A percentile compares a stretch with the other conserved stretches of the same genome.
These are phyloP conservation scores for Ottelia alismoides DNA, from an alignment of 106 monocot species.

Conservation along the genomic window DNA sequence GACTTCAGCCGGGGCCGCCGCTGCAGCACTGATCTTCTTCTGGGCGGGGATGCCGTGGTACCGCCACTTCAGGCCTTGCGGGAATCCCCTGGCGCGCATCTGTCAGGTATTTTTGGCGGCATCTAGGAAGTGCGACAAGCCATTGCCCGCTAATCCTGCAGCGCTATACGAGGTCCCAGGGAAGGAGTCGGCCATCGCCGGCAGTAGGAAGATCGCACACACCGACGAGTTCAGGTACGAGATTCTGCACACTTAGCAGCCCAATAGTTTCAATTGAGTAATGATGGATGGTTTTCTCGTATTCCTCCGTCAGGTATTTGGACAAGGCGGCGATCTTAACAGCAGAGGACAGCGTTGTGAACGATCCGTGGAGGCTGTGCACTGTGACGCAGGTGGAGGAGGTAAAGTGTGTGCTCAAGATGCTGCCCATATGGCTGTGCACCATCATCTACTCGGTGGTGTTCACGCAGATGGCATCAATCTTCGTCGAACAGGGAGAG, in stretches of 20 bases:
- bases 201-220: slow-evolving; percentile 17
- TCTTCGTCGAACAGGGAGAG: slow-evolving; percentile 74
- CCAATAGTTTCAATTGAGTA: too few species aligned
- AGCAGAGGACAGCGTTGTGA: slow-evolving; percentile 2
- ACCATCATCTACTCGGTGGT: slow-evolving; percentile 78
- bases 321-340: slow-evolving; percentile 64
- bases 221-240: slow-evolving; percentile 12
- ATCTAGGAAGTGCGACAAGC: slow-evolving; percentile 5
- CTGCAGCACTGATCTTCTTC: slow-evolving; percentile 11
- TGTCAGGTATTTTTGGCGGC: slow-evolving; percentile 17
- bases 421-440: slow-evolving; percentile 73
- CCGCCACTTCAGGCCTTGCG: slow-evolving; percentile 8
- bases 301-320: slow-evolving; percentile 26
- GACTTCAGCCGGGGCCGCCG: slow-evolving; percentile 4
- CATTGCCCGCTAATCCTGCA: neutral
- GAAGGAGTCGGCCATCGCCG: neutral
- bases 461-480: slow-evolving; percentile 80
- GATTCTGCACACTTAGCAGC: neutral
- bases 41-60: slow-evolving; percentile 5
- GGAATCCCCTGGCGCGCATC: slow-evolving; percentile 12
- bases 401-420: slow-evolving; percentile 62
- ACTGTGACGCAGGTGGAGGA: slow-evolving; percentile 86
- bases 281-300: neutral
- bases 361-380: slow-evolving; percentile 50
- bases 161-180: slow-evolving; percentile 12